Base-by-base conservation (phyloP, 805 yeast species). In the Candida peoriensis region DNA sequence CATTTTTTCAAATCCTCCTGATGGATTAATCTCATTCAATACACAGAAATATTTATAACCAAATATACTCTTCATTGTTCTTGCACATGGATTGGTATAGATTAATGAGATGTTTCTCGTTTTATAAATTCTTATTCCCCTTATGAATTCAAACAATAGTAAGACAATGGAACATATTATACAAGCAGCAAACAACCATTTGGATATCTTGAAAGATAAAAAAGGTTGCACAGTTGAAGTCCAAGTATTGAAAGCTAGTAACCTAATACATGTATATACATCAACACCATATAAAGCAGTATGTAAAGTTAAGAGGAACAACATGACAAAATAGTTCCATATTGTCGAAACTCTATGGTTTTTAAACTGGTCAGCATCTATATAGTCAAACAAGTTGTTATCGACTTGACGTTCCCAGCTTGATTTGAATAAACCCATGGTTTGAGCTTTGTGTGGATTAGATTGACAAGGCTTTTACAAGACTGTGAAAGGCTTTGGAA, bases 121-220 rank as follows among this genome's bases (percentile, higher is more conserved):
- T 28, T 69, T 61, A 47, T 68, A 79, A 9, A 79, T 68, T 33
- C 70, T 65, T 9, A 74, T 60, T 1, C 87, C 93, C 58, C 73
- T 62, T 5, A 74, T 46, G 51, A 72, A 62, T 34, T 78, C 81
- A 58, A 76, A 77, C 1, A 76, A 42, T 32, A 81, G 48, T 18
- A 82, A 60, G 4, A 72, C 58, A 32, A 84, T 64, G 8, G 90
- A 81, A 36, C 83, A 71, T 10, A 87, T 68, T 40, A 87, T 87
- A 55, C 96, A 87, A 4, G 81, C 85, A 14, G 82, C 75, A 52
- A 81, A 82, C n/a, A 82, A 60, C 90, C 90, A 82, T 51, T 63
- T 74, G 39, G 66, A 71, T 37, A 70, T 75, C 52, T 48, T 71
- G 40, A 72, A 67, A 1, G 78, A 63, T 4, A 74, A 54, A 41